Conservation (phyloP, 352 stramenopile species). For the Pythium coloratum region DNA sequence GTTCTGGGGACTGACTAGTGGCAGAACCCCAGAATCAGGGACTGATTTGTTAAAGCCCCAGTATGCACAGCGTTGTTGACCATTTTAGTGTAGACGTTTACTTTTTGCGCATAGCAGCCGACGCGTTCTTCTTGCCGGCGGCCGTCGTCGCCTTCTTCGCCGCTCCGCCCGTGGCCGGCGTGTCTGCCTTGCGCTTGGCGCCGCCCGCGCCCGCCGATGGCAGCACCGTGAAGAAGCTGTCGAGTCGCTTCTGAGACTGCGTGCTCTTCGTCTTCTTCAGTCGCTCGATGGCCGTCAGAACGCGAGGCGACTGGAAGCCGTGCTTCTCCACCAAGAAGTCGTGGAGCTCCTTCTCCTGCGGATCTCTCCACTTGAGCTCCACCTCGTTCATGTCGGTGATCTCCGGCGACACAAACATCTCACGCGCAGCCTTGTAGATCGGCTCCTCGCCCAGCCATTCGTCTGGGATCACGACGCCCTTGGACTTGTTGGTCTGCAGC, state of each 20-base stretch:
- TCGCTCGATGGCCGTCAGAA: constrained; percentile 92
- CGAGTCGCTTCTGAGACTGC: constrained; percentile 95
- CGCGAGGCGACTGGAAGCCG: constrained; percentile 94
- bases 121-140: constrained; percentile 33
- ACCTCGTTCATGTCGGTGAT: constrained; percentile 60
- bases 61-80: neutral
- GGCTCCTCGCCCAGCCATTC: constrained; percentile 87
- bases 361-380: constrained; percentile 95
- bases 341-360: constrained; percentile 86
- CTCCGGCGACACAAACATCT: constrained; percentile 91
- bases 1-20: too few species aligned
- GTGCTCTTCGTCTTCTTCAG: constrained; percentile 95
- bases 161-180: constrained; percentile 27
- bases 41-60: neutral
- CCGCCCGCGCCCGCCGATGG: constrained; percentile 38
- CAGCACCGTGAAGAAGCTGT: constrained; percentile 95
- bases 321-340: constrained; percentile 97
- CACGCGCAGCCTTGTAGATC: constrained; percentile 91
- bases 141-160: constrained; percentile 47
- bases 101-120: constrained; percentile 50
- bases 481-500: constrained; percentile 87
- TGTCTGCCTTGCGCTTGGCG: constrained; percentile 66
- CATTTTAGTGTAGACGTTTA: constrained; percentile 29
- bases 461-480: constrained; percentile 80
- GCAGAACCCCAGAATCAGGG: too few species aligned